Conservation (phyloP, 352 stramenopile species). For the Phytophthora megakarya region DNA sequence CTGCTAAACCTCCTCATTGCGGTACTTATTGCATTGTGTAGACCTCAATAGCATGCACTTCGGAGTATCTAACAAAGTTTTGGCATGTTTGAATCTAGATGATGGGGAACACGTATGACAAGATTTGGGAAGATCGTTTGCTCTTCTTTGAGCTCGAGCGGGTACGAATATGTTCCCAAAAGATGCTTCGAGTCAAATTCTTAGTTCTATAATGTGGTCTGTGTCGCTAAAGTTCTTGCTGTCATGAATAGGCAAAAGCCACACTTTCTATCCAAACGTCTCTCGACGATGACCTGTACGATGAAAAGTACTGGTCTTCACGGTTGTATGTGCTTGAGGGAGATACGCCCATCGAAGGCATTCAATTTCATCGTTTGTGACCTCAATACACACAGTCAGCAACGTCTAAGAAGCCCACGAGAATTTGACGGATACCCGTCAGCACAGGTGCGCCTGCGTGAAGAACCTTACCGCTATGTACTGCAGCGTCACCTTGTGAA, state of each 20-base stretch:
- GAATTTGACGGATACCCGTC: constrained; percentile 81
- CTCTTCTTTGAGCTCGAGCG: constrained; percentile 83
- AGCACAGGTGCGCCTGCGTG: constrained; percentile 91
- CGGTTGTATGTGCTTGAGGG: constrained; percentile 76
- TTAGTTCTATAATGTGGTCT: constrained; percentile 19
- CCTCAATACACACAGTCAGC: constrained; percentile 46
- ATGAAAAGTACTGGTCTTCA: constrained; percentile 75
- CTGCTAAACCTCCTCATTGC: constrained; percentile 80
- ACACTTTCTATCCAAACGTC: constrained; percentile 77
- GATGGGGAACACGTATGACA: constrained; percentile 87
- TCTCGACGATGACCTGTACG: constrained; percentile 69
- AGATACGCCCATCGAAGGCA: constrained; percentile 78
- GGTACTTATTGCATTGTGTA: constrained; percentile 31
- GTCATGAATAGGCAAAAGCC: constrained; percentile 57
- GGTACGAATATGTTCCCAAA: constrained; percentile 33
- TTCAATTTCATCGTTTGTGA: constrained; percentile 78
- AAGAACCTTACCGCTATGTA: constrained; percentile 93
- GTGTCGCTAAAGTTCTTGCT: neutral
- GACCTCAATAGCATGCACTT: neutral
- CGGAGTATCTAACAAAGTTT: neutral
- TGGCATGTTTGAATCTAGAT: constrained; percentile 45
- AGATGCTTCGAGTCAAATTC: too few relatives aligned
- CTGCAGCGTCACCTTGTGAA: constrained; percentile 82
- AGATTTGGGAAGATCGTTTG: constrained; percentile 82
- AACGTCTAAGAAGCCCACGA: constrained; percentile 94